Percentiles rank a stretch among this genome's conserved stretches.
phyloP scores from a whole-genome alignment of 1,284 basidiomycete species.

The Grifola frondosa region DNA sequence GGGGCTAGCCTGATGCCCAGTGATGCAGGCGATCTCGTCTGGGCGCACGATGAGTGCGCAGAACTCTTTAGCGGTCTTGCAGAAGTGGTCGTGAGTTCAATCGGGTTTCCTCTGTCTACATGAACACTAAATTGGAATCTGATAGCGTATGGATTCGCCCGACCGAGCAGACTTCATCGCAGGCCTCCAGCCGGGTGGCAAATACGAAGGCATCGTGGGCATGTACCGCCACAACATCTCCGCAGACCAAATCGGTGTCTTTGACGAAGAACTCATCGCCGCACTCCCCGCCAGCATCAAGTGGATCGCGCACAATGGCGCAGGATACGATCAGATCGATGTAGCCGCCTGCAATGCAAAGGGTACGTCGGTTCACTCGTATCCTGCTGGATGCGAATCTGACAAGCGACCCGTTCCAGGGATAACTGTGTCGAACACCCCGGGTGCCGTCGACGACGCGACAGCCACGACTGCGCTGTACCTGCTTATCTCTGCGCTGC shows the following conservation, averaged over 20 bases:
- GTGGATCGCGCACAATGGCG: slow-evolving; percentile 93
- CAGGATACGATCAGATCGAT: slow-evolving; percentile 88
- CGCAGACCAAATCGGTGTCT: slow-evolving; percentile 67
- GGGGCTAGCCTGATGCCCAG: not conserved
- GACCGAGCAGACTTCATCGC: slow-evolving; percentile 69
- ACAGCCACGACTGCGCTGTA: slow-evolving; percentile 89
- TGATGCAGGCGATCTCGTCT: slow-evolving; percentile 64
- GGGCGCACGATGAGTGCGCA: slow-evolving; percentile 77
- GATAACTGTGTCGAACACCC: slow-evolving; percentile 88
- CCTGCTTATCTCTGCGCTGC: slow-evolving; percentile 81
- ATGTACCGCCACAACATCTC: slow-evolving; percentile 80
- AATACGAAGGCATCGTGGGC: slow-evolving; percentile 74
- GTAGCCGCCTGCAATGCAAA: slow-evolving; percentile 69
- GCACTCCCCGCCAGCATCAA: slow-evolving; percentile 67
- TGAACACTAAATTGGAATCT: not conserved
- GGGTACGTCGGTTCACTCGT: slow-evolving; percentile 40
- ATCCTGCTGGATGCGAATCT: too few relatives aligned
- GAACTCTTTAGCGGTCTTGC: slow-evolving; percentile 66
- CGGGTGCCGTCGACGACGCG: slow-evolving; percentile 87
- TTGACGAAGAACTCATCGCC: slow-evolving; percentile 76
- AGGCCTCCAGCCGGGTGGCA: slow-evolving; percentile 62
- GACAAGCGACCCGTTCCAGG: slow-evolving; percentile 44
- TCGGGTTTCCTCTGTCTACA: not conserved
- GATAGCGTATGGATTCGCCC: slow-evolving; percentile 54
- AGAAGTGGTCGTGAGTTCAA: slow-evolving; percentile 68